Evolutionary conservation across 371 early-diverging fungal genomes (phyloP).

Genomic region (Mucor irregularis): DNA sequence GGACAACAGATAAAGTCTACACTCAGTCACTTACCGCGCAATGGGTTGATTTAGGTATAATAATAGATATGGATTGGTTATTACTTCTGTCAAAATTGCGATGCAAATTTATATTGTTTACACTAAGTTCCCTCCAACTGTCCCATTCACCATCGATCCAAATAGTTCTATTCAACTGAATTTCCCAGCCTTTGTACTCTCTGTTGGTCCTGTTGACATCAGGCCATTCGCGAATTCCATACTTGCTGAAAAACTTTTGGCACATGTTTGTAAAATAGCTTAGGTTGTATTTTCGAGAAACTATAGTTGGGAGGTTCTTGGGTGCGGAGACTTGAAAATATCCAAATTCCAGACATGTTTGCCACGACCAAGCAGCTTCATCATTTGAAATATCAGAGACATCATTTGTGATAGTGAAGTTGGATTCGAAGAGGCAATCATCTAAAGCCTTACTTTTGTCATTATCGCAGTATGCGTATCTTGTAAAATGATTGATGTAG

Average conservation of each 20-base stretch:
- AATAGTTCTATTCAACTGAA: constrained; percentile 42
- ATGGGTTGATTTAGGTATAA: constrained; percentile 17
- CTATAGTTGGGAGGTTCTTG: constrained; percentile 25
- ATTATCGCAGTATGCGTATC: background rate
- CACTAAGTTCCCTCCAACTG: constrained; percentile 59
- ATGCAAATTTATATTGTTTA: constrained; percentile 10
- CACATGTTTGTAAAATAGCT: constrained; percentile 38
- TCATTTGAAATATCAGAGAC: constrained; percentile 12
- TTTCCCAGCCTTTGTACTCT: constrained; percentile 47
- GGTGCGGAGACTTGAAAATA: constrained; percentile 58
- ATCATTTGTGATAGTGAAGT: constrained; percentile 13
- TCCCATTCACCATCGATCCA: constrained; percentile 63
- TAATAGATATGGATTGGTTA: background rate
- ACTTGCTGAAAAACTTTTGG: constrained; percentile 35
- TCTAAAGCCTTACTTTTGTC: background rate
- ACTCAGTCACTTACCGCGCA: constrained; percentile 13
- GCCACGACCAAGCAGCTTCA: constrained; percentile 58
- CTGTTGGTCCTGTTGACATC: constrained; percentile 32
- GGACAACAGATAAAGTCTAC: too few relatives aligned
- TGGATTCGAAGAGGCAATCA: constrained; percentile 28
- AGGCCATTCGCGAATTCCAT: constrained; percentile 23
- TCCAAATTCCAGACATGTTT: constrained; percentile 68
- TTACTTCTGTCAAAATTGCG: background rate
- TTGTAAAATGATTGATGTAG: background rate
- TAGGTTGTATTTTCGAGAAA: constrained; percentile 39